phyloP scores from a whole-genome alignment of 495 filamentous ascomycete species.

The Annulohypoxylon stygium region DNA sequence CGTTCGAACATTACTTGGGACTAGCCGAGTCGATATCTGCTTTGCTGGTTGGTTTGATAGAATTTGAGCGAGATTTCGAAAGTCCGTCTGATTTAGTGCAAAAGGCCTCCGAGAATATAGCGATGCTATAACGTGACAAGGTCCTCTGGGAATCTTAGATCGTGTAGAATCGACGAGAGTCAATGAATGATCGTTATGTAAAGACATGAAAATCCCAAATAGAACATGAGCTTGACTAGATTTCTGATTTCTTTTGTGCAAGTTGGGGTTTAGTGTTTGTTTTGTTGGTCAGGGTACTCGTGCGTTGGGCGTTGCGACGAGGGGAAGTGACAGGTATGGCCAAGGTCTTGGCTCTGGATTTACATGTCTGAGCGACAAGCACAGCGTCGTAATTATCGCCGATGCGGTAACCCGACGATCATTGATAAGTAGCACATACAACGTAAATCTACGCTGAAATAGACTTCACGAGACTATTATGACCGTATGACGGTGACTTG shows the following conservation, averaged over 20 bases:
- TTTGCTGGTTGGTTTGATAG: background rate
- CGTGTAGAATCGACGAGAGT: background rate
- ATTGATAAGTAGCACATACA: background rate
- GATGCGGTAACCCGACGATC: conserved; percentile 4
- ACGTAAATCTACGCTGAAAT: background rate
- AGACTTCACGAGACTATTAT: background rate
- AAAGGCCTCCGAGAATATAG: too few relatives aligned
- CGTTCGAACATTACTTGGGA: background rate
- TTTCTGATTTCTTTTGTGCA: background rate
- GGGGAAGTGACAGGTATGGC: conserved; percentile 8
- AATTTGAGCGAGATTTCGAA: background rate
- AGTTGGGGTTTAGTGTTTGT: background rate
- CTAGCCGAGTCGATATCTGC: background rate
- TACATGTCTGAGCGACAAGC: background rate
- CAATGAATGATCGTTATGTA: background rate
- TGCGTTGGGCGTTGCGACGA: background rate
- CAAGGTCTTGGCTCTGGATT: conserved; percentile 14
- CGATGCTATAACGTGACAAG: too few relatives aligned
- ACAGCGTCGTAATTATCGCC: conserved; percentile 7
- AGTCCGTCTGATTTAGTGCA: too few relatives aligned
- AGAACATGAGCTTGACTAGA: background rate
- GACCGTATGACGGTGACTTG: background rate
- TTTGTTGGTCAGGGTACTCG: background rate
- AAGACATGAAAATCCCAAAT: background rate
- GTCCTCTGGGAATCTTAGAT: background rate